Percentiles rank a stretch among this genome's conserved stretches.
phyloP scores from a whole-genome alignment of 1,284 basidiomycete genomes.

The Agaricales sp. region DNA sequence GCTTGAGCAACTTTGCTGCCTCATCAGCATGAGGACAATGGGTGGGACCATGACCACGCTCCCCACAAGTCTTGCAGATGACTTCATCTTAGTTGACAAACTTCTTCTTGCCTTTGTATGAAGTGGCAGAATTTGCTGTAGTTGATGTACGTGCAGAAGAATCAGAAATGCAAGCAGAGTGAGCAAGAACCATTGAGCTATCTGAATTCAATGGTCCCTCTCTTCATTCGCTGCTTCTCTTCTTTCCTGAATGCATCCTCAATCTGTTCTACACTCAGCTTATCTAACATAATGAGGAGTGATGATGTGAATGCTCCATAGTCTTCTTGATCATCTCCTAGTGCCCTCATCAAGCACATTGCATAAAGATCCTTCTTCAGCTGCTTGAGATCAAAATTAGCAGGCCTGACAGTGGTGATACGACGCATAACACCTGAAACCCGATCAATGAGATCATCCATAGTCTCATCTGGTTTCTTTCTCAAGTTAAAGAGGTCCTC shows the following conservation, averaged over 20 bases:
- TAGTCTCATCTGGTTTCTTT: constrained; percentile 18
- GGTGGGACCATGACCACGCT: neutral
- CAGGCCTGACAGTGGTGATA: constrained; percentile 17
- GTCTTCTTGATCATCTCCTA: neutral
- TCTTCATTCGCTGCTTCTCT: no score
- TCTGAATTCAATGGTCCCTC: no score
- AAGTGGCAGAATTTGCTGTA: neutral
- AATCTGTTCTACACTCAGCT: neutral
- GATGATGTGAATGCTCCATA: neutral
- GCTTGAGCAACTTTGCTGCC: neutral
- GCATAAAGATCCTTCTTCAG: constrained; percentile 16
- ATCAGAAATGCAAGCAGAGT: no score
- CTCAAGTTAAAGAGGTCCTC: constrained; percentile 20
- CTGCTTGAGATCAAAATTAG: constrained; percentile 12
- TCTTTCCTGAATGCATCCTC: neutral
- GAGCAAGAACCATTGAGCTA: neutral
- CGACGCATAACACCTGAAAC: constrained; percentile 15
- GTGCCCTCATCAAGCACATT: neutral
- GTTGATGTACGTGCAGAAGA: no score
- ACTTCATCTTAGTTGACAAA: no score
- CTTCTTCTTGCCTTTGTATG: no score
- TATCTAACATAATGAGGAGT: neutral
- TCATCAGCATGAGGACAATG: neutral
- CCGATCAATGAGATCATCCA: constrained; percentile 16
- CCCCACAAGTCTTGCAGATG: neutral